Conservation (phyloP, 305 asterid species). For the Ajuga reptans region DNA sequence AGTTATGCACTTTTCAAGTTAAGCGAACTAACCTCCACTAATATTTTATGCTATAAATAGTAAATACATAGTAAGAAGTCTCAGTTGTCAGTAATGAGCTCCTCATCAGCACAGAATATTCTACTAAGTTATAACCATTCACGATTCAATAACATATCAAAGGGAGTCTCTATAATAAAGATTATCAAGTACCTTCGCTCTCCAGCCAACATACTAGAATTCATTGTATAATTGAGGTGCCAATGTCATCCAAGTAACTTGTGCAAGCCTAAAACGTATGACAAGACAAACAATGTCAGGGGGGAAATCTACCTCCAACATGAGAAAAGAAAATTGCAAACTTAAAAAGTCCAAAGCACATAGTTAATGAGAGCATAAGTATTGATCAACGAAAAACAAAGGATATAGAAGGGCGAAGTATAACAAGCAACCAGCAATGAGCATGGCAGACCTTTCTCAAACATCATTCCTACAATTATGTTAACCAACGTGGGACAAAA, state of each 20-base stretch:
- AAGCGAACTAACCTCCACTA: neutral
- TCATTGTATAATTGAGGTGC: slow-evolving; percentile 55
- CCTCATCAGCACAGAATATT: slow-evolving; percentile 6
- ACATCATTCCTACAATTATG: neutral
- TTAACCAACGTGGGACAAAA: neutral
- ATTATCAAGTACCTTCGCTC: slow-evolving; percentile 60
- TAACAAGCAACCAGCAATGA: neutral
- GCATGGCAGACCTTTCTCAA: neutral
- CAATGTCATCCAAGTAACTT: slow-evolving; percentile 58
- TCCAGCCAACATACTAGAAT: slow-evolving; percentile 83
- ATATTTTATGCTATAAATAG: neutral
- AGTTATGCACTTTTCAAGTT: neutral
- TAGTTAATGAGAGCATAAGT: neutral
- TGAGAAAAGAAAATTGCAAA: slow-evolving; percentile 2
- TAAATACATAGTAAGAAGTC: neutral
- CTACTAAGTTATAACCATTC: neutral
- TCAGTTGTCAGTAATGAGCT: neutral
- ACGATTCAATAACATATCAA: slow-evolving; percentile 1
- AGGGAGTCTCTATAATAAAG: neutral
- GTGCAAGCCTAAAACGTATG: slow-evolving; percentile 29
- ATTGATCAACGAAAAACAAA: neutral
- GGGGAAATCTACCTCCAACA: neutral
- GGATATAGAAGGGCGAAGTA: neutral
- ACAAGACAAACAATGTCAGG: slow-evolving; percentile 2
- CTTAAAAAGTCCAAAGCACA: neutral